A percentile compares a stretch with the other conserved stretches of the same genome.
Evolutionary conservation across 1,284 basidiomycete genomes (phyloP).

Genomic region (Ustilago tritici): DNA sequence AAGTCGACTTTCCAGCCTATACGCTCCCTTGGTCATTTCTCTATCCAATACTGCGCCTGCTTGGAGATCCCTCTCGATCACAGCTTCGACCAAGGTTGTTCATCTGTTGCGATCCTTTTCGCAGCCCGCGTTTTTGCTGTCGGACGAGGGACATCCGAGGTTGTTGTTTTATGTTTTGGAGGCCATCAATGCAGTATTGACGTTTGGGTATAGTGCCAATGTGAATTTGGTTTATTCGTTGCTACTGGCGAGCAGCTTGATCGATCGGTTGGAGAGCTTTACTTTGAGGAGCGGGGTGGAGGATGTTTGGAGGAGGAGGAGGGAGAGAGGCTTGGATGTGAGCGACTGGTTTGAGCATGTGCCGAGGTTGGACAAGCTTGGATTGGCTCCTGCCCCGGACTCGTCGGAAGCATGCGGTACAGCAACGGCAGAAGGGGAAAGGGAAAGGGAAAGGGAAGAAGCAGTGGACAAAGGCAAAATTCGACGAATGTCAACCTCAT

Average conservation of each 20-base stretch:
- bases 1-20: constrained; percentile 73
- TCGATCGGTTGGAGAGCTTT: constrained; percentile 89
- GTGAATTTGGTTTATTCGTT: constrained; percentile 89
- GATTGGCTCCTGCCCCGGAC: constrained; percentile 10
- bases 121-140: constrained; percentile 85
- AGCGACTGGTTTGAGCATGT: constrained; percentile 38
- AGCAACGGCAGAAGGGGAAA: not conserved
- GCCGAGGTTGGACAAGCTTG: constrained; percentile 30
- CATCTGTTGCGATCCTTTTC: constrained; percentile 91
- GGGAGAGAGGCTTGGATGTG: constrained; percentile 26
- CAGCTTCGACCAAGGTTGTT: constrained; percentile 82
- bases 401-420: constrained; percentile 11
- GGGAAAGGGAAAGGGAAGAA: not conserved
- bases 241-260: constrained; percentile 81
- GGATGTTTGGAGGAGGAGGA: constrained; percentile 75
- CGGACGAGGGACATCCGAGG: constrained; percentile 92
- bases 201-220: constrained; percentile 75
- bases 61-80: constrained; percentile 80
- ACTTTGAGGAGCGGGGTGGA: constrained; percentile 83
- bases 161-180: constrained; percentile 93
- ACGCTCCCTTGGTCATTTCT: constrained; percentile 82
- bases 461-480: constrained; percentile 45
- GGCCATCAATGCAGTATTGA: constrained; percentile 85
- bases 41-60: constrained; percentile 88
- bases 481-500: constrained; percentile 44